Percentiles rank a stretch among this genome's conserved stretches.
phyloP scores from a whole-genome alignment of 148 eudicot species.

The Cornus suecica region DNA sequence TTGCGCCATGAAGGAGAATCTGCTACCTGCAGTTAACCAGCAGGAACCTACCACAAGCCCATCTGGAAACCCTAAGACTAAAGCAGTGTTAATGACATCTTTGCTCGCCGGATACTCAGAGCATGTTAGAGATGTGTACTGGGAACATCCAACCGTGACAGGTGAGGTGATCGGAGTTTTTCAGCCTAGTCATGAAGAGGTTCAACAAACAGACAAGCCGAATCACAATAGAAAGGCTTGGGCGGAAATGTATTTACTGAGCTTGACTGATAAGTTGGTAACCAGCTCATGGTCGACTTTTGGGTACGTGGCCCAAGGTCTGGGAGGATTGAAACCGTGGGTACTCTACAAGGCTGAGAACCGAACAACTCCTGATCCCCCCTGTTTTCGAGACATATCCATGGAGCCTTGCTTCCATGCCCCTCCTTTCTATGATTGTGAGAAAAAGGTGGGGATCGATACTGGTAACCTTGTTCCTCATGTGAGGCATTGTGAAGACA shows the following conservation, averaged over 20 bases:
- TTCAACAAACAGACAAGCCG: constrained; percentile 62
- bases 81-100: constrained; percentile 76
- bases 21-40: constrained; percentile 53
- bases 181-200: constrained; percentile 88
- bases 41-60: constrained; percentile 24
- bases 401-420: constrained; percentile 95
- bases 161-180: constrained; percentile 63
- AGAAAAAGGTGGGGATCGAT: constrained; percentile 49
- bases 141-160: constrained; percentile 72
- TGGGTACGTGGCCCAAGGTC: constrained; percentile 91
- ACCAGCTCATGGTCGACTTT: constrained; percentile 96
- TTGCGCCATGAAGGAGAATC: constrained; percentile 62
- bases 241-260: constrained; percentile 94
- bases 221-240: constrained; percentile 76
- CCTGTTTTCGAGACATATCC: constrained; percentile 73
- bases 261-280: constrained; percentile 72
- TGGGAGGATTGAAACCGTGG: constrained; percentile 96
- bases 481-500: constrained; percentile 92
- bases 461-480: constrained; percentile 77
- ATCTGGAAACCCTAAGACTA: constrained; percentile 35
- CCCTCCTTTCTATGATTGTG: constrained; percentile 90
- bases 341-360: constrained; percentile 80
- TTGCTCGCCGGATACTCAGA: constrained; percentile 66
- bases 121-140: constrained; percentile 55
- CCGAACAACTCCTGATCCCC: constrained; percentile 61